phyloP scores from a whole-genome alignment of 140 eudicot species.

The Artemisia princeps region DNA sequence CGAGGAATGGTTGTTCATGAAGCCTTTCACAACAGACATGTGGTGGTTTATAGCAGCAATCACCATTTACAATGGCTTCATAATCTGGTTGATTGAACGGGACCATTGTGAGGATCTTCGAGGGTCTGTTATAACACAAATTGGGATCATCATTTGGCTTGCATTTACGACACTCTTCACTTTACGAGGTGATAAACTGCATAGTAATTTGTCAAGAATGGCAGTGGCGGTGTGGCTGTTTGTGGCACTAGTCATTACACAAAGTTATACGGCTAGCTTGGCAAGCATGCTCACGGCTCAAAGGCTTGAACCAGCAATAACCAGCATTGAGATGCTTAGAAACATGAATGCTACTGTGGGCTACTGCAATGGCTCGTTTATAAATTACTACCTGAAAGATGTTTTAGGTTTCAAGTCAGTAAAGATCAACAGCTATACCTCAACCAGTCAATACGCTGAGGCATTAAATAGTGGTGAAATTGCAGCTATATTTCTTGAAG shows the following conservation, averaged over 20 bases:
- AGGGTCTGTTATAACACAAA: no score
- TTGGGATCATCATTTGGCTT: no score
- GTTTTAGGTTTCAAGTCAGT: slow-evolving; percentile 28
- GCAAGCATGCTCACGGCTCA: slow-evolving; percentile 49
- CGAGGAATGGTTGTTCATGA: no score
- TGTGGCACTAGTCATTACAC: slow-evolving; percentile 41
- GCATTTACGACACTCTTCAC: no score
- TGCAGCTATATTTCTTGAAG: slow-evolving; percentile 42
- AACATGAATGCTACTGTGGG: slow-evolving; percentile 31
- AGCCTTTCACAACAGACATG: no score
- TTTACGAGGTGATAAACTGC: no score
- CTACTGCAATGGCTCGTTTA: slow-evolving; percentile 23
- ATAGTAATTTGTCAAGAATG: slow-evolving; percentile 39
- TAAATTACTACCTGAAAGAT: slow-evolving; percentile 33
- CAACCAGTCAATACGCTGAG: slow-evolving; percentile 32
- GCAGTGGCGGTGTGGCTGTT: slow-evolving; percentile 40
- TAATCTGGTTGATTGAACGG: no score
- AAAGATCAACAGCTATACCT: slow-evolving; percentile 31
- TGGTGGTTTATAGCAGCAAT: no score
- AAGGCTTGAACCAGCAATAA: slow-evolving; percentile 30
- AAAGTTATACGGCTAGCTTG: slow-evolving; percentile 50
- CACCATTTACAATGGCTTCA: no score
- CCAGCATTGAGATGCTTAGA: slow-evolving; percentile 30
- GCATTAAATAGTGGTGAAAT: slow-evolving; percentile 38
- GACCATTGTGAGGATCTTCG: no score